These are phyloP conservation scores for Blastobotrys robertii DNA, from an alignment of 805 yeast genomes.

Conservation along the genomic window DNA sequence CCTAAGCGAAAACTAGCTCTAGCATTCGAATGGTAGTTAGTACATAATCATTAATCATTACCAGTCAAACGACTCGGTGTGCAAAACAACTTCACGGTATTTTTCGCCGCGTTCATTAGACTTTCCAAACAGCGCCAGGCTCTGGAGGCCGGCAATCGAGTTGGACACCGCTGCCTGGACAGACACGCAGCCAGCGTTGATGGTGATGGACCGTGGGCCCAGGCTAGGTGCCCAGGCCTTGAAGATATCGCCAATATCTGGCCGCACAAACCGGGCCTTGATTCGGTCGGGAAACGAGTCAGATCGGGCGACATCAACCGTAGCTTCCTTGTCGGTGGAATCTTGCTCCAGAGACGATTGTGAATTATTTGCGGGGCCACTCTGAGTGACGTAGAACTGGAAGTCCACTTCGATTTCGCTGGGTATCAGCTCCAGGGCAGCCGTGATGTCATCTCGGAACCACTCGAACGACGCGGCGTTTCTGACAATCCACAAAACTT, in stretches of 20 bases:
- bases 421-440: constrained; percentile 1
- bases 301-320: background rate
- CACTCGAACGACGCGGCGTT: constrained; percentile 3
- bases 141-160: constrained; percentile 1
- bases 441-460: constrained; percentile 7
- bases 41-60: no score
- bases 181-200: constrained; percentile 2
- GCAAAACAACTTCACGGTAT: no score
- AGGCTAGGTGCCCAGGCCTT: background rate
- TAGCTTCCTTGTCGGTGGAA: background rate
- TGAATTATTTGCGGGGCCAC: background rate
- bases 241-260: background rate
- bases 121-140: background rate
- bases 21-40: no score
- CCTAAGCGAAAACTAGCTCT: no score
- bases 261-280: background rate
- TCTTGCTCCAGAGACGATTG: background rate
- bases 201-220: background rate
- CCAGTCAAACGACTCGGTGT: no score
- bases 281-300: background rate
- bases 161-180: background rate
- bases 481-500: constrained; percentile 11
- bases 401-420: background rate
- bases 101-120: no score
- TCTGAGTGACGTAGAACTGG: background rate